Base-by-base conservation (phyloP, 1,284 basidiomycete species). In the Mycosarcoma mackinlayi region DNA sequence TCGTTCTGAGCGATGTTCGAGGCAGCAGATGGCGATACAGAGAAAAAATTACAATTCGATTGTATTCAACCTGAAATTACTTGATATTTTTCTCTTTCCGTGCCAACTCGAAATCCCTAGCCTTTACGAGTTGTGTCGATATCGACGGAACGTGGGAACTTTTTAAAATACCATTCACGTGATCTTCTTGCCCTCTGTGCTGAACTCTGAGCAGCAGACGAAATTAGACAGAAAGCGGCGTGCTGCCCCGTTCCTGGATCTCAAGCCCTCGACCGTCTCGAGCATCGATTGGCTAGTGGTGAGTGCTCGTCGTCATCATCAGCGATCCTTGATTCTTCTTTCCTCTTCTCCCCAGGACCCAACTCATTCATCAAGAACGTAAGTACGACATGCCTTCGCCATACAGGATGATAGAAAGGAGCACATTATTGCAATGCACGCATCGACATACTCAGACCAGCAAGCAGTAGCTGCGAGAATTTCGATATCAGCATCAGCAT, bases 331-430 rank as follows among this genome's bases (percentile, higher is more conserved):
- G 1, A 1, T 34, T 8, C 25, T 47, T 9, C 34, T 48, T n/a
- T 33, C 23, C 37, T 27, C 53, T 51, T 45, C 45, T 40, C 39
- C 24, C 24, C 23, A 66, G 57, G 52, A 66, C 34, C 37, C 53
- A 54, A 51, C 56, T 48, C 53, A 65, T 49, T 50, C 57, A 56
- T 56, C 63, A 66, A 66, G 63, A 66, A 60, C 56, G 63, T 66
- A 67, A 61, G 64, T 61, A 21, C 46, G 27, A 25, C 21, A 11
- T 14, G 8, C 37, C n/a, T 31, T 25, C 23, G 9, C 10, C 35
- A 34, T 28, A 30, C 21, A 33, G n/a, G n/a, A n/a, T n/a, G n/a
- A n/a, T n/a, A n/a, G n/a, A n/a, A n/a, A n/a, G 31, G n/a, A 38
- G 5, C 23, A 3, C 25, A 23, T n/a, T n/a, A n/a, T n/a, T n/a